A percentile compares a stretch with the other conserved stretches of the same genome.
These are phyloP conservation scores for Amaranthus tricolor DNA, from an alignment of 179 eudicot genomes.

Conservation along the genomic window DNA sequence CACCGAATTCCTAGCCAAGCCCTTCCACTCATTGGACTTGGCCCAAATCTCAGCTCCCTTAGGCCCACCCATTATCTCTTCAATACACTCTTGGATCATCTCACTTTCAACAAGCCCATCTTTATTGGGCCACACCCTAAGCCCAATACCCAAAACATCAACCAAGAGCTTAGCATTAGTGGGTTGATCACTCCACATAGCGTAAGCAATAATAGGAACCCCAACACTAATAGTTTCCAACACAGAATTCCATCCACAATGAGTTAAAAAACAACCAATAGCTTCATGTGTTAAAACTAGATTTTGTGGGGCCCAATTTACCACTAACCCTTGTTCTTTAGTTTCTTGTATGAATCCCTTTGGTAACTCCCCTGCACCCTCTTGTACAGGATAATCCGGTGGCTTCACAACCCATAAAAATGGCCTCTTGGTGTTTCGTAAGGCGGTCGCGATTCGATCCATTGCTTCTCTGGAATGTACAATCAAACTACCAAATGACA, in stretches of 20 bases:
- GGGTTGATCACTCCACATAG: constrained; percentile 62
- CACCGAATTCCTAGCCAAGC: constrained; percentile 39
- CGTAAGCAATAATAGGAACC: constrained; percentile 52
- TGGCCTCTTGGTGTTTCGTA: constrained; percentile 23
- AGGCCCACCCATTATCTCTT: constrained; percentile 35
- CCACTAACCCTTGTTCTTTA: constrained; percentile 34
- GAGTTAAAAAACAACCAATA: constrained; percentile 50
- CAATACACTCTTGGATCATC: constrained; percentile 40
- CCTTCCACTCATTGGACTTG: constrained; percentile 37
- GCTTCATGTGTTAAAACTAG: constrained; percentile 43
- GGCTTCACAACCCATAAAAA: constrained; percentile 49
- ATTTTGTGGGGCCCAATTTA: constrained; percentile 47
- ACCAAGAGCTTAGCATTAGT: constrained; percentile 52
- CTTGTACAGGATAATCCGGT: constrained; percentile 5
- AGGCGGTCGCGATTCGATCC: constrained; percentile 27
- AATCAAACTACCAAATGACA: constrained; percentile 44
- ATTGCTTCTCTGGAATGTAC: constrained; percentile 21
- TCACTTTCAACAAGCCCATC: constrained; percentile 25
- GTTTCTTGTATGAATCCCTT: constrained; percentile 22
- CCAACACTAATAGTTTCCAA: constrained; percentile 46
- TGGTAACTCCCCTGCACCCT: constrained; percentile 12
- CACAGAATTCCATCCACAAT: constrained; percentile 66
- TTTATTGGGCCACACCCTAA: constrained; percentile 32
- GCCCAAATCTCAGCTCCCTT: constrained; percentile 31
- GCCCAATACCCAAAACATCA: constrained; percentile 45